Conservation (phyloP, 257 asterid genomes). For the Pogostemon cablin region DNA sequence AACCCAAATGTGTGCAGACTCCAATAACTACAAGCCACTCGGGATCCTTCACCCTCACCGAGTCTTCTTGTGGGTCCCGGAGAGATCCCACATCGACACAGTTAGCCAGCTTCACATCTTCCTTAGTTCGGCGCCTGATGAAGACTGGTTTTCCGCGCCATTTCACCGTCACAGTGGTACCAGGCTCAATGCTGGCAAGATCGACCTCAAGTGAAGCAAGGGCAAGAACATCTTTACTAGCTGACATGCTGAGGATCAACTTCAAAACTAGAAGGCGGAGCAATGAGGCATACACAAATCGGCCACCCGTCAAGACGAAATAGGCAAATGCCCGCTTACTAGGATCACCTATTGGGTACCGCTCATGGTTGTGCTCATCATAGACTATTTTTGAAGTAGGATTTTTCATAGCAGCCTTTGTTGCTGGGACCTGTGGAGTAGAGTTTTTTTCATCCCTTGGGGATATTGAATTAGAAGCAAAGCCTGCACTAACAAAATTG, state of each 20-base stretch:
- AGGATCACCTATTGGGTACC: constrained; percentile 72
- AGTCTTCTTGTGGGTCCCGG: constrained; percentile 72
- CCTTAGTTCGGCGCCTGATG: constrained; percentile 61
- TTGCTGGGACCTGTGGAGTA: constrained; percentile 46
- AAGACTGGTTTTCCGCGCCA: constrained; percentile 83
- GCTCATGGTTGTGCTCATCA: constrained; percentile 62
- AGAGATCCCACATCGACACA: constrained; percentile 58
- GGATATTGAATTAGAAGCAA: constrained; percentile 52
- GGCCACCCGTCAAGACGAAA: constrained; percentile 70
- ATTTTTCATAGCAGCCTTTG: constrained; percentile 60
- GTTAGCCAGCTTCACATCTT: constrained; percentile 61
- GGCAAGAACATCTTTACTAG: constrained; percentile 71
- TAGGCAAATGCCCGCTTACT: constrained; percentile 75
- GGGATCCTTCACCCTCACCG: constrained; percentile 62
- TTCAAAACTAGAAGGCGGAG: constrained; percentile 63
- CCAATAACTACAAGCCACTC: constrained; percentile 73
- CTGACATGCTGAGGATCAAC: constrained; percentile 72
- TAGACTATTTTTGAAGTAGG: constrained; percentile 58
- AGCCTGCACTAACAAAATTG: constrained; percentile 41
- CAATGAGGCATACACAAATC: constrained; percentile 66
- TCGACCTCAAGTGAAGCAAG: constrained; percentile 74
- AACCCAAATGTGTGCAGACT: constrained; percentile 73
- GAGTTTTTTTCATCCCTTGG: constrained; percentile 50
- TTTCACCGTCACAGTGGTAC: constrained; percentile 67
- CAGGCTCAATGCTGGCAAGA: constrained; percentile 65